Conservation (phyloP, 2,329 filamentous ascomycete species). For the Colletotrichum aenigma region DNA sequence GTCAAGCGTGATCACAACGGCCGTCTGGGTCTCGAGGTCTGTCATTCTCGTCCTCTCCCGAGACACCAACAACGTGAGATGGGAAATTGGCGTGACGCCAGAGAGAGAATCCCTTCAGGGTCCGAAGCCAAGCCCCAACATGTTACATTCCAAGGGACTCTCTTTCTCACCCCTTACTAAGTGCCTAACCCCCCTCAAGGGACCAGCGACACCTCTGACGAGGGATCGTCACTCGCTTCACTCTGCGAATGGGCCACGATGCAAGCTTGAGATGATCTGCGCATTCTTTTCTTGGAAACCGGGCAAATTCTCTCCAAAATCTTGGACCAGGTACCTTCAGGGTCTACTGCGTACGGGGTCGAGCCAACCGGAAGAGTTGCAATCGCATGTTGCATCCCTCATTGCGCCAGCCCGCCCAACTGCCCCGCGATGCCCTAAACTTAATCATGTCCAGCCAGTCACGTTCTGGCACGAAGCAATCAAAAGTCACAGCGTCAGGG, state of each 20-base stretch:
- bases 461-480: not conserved
- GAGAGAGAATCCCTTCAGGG: not conserved
- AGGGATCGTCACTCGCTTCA: not conserved
- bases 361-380: not conserved
- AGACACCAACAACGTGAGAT: not conserved
- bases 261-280: not conserved
- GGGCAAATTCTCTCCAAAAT: not conserved
- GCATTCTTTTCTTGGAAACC: constrained; percentile 8
- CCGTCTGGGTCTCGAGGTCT: not conserved
- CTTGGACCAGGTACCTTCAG: not conserved
- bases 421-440: not conserved
- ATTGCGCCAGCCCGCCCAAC: not conserved
- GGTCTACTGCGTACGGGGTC: not conserved
- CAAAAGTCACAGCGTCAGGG: not conserved
- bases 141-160: not conserved
- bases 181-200: not conserved
- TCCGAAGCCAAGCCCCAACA: not conserved
- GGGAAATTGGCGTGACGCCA: not conserved
- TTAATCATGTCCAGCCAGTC: not conserved
- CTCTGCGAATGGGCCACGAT: not conserved
- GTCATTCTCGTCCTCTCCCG: not conserved
- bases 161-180: not conserved
- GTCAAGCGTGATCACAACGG: constrained; percentile 10
- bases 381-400: not conserved
- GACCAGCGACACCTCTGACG: not conserved